phyloP scores from a whole-genome alignment of 345 rosid genomes.

The Euphorbia tirucalli region DNA sequence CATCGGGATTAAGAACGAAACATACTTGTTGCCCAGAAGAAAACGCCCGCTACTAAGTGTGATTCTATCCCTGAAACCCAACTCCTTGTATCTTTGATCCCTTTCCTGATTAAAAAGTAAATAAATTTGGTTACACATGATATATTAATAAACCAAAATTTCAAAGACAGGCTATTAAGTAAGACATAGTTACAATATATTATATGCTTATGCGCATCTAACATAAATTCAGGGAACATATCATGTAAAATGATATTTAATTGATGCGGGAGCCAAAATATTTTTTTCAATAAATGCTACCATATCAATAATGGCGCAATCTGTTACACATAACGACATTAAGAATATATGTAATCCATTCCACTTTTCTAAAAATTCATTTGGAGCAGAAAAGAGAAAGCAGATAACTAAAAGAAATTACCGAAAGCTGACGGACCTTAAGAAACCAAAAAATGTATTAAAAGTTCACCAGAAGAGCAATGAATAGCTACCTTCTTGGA shows the following conservation, averaged over 20 bases:
- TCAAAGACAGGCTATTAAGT: neutral
- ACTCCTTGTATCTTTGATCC: slow-evolving; percentile 93
- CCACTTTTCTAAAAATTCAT: neutral
- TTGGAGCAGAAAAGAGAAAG: neutral
- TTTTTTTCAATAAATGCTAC: too few relatives aligned
- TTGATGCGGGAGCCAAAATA: neutral
- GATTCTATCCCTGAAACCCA: slow-evolving; percentile 94
- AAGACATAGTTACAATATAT: neutral
- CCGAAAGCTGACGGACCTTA: neutral
- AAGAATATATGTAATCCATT: neutral
- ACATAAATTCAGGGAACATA: too few relatives aligned
- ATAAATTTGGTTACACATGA: slow-evolving; percentile 11
- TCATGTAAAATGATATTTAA: neutral
- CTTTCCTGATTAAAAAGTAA: slow-evolving; percentile 49
- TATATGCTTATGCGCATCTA: too few relatives aligned
- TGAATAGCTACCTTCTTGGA: slow-evolving; percentile 66
- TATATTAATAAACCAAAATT: slow-evolving; percentile 1
- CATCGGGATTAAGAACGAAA: neutral
- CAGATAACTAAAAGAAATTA: neutral
- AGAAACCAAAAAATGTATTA: neutral
- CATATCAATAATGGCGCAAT: neutral
- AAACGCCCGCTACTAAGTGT: slow-evolving; percentile 93
- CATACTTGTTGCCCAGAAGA: slow-evolving; percentile 89
- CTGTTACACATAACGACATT: neutral
- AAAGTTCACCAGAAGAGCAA: slow-evolving; percentile 8